Conservation (phyloP, 1,139 yeast genomes). For the Hemisphaericaspora lyxosophila region DNA sequence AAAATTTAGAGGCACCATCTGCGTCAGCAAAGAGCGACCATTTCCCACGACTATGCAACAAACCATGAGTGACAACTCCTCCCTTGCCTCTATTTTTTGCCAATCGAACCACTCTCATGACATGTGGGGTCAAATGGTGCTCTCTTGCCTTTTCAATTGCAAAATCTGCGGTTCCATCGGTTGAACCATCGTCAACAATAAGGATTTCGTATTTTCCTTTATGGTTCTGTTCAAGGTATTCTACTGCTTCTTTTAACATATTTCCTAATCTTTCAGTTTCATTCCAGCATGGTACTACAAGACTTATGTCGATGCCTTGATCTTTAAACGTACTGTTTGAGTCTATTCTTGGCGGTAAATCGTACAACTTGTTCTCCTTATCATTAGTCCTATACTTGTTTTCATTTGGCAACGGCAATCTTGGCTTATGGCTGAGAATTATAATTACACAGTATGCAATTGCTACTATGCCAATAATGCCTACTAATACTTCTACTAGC, state of each 20-base stretch:
- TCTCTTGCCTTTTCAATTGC: slow-evolving; percentile 66
- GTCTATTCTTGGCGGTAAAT: slow-evolving; percentile 29
- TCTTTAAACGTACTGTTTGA: slow-evolving; percentile 22
- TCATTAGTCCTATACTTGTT: slow-evolving; percentile 47
- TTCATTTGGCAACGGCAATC: slow-evolving; percentile 55
- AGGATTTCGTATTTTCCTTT: slow-evolving; percentile 63
- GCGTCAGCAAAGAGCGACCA: slow-evolving; percentile 92
- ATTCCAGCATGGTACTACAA: slow-evolving; percentile 89
- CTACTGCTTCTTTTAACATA: slow-evolving; percentile 79
- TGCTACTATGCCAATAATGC: slow-evolving; percentile 7
- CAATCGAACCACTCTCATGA: slow-evolving; percentile 67
- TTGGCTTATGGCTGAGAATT: slow-evolving; percentile 62
- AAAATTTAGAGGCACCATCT: slow-evolving; percentile 89
- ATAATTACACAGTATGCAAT: slow-evolving; percentile 43
- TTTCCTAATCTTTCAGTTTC: slow-evolving; percentile 70
- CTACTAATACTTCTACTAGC: not conserved
- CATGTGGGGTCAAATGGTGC: slow-evolving; percentile 53
- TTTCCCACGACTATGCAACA: slow-evolving; percentile 71
- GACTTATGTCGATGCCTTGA: slow-evolving; percentile 53
- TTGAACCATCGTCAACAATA: slow-evolving; percentile 89
- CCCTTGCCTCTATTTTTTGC: slow-evolving; percentile 89
- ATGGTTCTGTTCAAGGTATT: slow-evolving; percentile 44
- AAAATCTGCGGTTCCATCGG: slow-evolving; percentile 72
- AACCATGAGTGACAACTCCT: slow-evolving; percentile 96
- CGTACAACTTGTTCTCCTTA: slow-evolving; percentile 17